Evolutionary conservation across 331 rosid genomes (phyloP), one percentile per base, ranked within the genome.

Genomic region (Prunus yedoensis): DNA sequence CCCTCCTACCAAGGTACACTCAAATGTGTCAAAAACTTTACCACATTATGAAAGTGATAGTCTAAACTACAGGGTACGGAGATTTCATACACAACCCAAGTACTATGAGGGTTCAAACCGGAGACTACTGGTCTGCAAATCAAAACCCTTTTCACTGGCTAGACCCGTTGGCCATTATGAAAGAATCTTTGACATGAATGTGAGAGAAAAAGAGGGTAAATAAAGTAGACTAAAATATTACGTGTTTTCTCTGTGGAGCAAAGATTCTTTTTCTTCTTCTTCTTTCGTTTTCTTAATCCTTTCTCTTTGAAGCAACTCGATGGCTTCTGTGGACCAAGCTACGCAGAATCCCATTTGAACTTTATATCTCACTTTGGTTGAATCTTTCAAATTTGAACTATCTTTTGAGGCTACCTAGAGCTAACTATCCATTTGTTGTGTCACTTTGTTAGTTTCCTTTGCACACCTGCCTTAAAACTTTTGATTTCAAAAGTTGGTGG

Each of bases 81-180:
- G 4, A 1, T 38, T 38, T 38, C 2, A 38, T 5, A 6, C 9
- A 6, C 2, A 38, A 38, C 43, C 2, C 6, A 38, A 6, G 43
- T 38, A 8, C 6, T 0, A 6, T 38, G 43, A 6, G 2, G 43
- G 2, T 64, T 47, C 16, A 2, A 47, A 11, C 4, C 0, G 11
- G 0, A 10, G 2, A 10, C 11, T 9, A 9, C 3, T 2, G 0
- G 51, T 11, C 16, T 38, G 2, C 2, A 38, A 35, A 2, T 38
- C 0, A 38, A 38, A 0, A 0, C 0, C 1, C 0, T 38, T 35
- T 38, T 38, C 0, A 1, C 6, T 1, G n/a, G 9, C 8, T 38
- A 38, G 9, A 38, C 4, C 4, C 4, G 2, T 13, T 3, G 15
- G 15, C 2, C 51, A 25, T 49, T 46, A 30, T 30, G n/a, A 51